phyloP scores from a whole-genome alignment of 1,139 yeast genomes.

The Hanseniaspora sp. region DNA sequence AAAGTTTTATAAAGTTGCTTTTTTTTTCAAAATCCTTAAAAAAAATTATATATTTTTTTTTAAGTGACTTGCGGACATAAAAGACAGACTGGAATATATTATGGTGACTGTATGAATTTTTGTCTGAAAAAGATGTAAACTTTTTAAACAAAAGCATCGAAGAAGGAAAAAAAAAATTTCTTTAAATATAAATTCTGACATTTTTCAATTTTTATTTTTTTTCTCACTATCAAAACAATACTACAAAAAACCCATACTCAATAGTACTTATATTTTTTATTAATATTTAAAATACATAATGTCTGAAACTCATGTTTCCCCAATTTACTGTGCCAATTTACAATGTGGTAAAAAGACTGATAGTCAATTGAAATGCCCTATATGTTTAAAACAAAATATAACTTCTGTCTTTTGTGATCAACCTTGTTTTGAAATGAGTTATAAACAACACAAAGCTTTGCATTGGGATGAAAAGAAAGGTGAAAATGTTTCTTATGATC shows the following conservation, averaged over 20 bases:
- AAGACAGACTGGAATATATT: no score
- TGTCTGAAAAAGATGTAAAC: no score
- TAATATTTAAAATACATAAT: not conserved
- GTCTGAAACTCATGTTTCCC: not conserved
- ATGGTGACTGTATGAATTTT: no score
- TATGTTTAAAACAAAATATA: constrained; percentile 66
- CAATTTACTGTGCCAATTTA: constrained; percentile 48
- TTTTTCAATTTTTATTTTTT: no score
- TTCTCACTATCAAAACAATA: no score
- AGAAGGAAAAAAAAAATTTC: no score
- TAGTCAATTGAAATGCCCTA: constrained; percentile 76
- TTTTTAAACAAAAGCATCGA: no score
- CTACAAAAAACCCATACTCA: not conserved
- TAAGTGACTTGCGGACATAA: no score
- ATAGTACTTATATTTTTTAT: not conserved
- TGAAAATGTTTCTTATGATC: constrained; percentile 50
- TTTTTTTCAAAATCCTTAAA: no score
- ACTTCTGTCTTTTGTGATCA: constrained; percentile 70
- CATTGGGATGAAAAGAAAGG: constrained; percentile 37
- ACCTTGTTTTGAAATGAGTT: constrained; percentile 66
- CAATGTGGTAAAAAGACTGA: constrained; percentile 76
- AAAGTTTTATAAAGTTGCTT: no score
- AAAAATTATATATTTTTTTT: no score
- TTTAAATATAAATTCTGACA: no score
- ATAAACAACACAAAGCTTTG: constrained; percentile 46